These are phyloP conservation scores for Brassica juncea DNA, from an alignment of 345 rosid species.

Conservation along the genomic window DNA sequence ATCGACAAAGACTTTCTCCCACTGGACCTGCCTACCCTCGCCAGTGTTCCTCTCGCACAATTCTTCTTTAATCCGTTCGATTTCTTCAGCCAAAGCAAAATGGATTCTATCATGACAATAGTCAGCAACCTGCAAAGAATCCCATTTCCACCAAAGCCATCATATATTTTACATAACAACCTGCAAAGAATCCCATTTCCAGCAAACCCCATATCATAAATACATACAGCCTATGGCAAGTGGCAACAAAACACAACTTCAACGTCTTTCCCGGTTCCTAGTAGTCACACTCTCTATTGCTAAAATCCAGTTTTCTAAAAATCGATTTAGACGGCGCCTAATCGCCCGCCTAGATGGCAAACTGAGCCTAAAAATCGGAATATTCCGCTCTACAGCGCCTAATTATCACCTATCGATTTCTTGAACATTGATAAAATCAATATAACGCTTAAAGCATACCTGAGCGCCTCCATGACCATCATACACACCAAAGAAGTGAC, in stretches of 20 bases:
- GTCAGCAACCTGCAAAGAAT: slow-evolving; percentile 79
- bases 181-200: slow-evolving; percentile 37
- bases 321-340: not conserved
- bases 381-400: not conserved
- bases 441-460: slow-evolving; percentile 48
- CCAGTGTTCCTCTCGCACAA: slow-evolving; percentile 45
- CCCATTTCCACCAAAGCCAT: slow-evolving; percentile 43
- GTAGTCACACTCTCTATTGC: not conserved
- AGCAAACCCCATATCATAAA: slow-evolving; percentile 36
- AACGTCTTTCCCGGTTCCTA: not conserved
- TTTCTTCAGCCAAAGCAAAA: slow-evolving; percentile 74
- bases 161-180: slow-evolving; percentile 35
- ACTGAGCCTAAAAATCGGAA: no score
- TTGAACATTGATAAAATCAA: not conserved
- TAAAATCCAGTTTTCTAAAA: not conserved
- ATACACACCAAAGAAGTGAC: slow-evolving; percentile 91
- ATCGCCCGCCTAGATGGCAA: no score
- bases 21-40: slow-evolving; percentile 57
- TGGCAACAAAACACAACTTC: slow-evolving; percentile 17
- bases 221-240: slow-evolving; percentile 24
- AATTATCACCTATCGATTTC: not conserved
- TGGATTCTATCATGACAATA: slow-evolving; percentile 80
- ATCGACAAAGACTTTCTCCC: slow-evolving; percentile 69
- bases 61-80: slow-evolving; percentile 47
- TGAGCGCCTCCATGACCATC: slow-evolving; percentile 95